These are phyloP conservation scores for Staphylotrichum longicolle DNA, from an alignment of 495 filamentous ascomycete genomes.

Conservation along the genomic window DNA sequence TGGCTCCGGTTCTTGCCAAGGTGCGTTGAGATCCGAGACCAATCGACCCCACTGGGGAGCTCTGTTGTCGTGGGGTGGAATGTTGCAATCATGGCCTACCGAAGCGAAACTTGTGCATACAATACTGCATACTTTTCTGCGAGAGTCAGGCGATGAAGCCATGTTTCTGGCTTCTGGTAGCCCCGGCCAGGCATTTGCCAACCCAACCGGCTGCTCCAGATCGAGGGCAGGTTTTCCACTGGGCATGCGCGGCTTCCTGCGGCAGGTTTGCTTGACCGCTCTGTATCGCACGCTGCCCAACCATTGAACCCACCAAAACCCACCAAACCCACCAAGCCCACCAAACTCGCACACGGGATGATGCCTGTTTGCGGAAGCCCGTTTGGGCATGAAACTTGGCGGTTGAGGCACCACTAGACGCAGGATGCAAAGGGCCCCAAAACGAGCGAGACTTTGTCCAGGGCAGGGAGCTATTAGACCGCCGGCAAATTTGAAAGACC, in stretches of 20 bases:
- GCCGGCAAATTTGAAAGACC: neutral
- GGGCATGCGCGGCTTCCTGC: too few species aligned
- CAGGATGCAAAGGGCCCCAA: neutral
- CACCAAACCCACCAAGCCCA: neutral
- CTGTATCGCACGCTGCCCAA: neutral
- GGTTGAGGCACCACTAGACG: neutral
- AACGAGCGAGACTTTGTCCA: too few species aligned
- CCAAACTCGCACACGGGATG: neutral
- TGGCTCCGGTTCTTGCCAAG: too few species aligned
- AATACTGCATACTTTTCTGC: too few species aligned
- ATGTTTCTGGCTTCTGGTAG: too few species aligned
- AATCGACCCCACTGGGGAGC: too few species aligned
- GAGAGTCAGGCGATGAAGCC: too few species aligned
- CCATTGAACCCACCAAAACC: neutral
- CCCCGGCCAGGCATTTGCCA: too few species aligned
- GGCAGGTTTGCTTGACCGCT: too few species aligned
- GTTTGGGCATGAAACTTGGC: conserved; percentile 6
- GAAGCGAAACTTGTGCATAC: neutral
- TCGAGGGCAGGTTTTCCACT: too few species aligned
- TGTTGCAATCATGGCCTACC: neutral
- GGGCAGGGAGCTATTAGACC: neutral
- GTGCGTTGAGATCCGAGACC: neutral
- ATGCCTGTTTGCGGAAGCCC: neutral
- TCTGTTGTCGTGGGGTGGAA: too few species aligned
- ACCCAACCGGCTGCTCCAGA: too few species aligned